These are phyloP conservation scores for Leptographium radiaticola DNA, from an alignment of 2,329 filamentous ascomycete genomes.

Conservation along the genomic window DNA sequence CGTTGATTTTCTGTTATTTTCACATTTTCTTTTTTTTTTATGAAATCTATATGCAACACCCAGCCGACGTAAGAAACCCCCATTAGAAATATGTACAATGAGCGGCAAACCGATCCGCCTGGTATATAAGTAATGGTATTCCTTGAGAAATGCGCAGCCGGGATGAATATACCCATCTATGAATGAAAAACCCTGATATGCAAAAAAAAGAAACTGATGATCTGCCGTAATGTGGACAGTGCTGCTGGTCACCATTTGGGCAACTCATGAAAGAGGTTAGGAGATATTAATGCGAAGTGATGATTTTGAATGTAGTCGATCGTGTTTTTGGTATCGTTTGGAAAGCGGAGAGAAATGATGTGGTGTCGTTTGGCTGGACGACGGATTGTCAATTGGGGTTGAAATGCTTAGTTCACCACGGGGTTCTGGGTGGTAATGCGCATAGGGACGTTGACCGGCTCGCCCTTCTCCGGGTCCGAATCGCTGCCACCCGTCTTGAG, in stretches of 20 bases:
- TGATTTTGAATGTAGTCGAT: not conserved
- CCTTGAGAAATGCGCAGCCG: not conserved
- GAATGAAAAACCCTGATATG: constrained; percentile 1
- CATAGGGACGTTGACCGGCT: constrained; percentile 3
- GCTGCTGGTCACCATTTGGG: not conserved
- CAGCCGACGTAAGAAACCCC: not conserved
- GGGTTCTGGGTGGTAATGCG: not conserved
- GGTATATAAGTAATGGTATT: constrained; percentile 1
- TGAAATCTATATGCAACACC: not conserved
- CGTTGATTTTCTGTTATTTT: not conserved
- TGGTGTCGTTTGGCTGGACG: not conserved
- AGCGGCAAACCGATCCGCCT: not conserved
- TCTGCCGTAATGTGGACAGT: not conserved
- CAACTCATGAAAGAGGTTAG: not conserved
- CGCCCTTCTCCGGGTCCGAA: constrained; percentile 26
- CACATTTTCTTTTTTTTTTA: not conserved
- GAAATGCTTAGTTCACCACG: not conserved
- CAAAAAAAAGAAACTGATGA: not conserved
- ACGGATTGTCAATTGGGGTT: not conserved
- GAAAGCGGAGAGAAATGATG: not conserved
- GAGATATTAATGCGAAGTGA: not conserved
- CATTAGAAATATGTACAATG: not conserved
- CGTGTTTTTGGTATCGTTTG: not conserved
- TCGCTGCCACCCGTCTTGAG: constrained; percentile 3
- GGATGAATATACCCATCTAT: not conserved